These are phyloP conservation scores for Candida michaelii DNA, from an alignment of 805 yeast species.

Conservation along the genomic window DNA sequence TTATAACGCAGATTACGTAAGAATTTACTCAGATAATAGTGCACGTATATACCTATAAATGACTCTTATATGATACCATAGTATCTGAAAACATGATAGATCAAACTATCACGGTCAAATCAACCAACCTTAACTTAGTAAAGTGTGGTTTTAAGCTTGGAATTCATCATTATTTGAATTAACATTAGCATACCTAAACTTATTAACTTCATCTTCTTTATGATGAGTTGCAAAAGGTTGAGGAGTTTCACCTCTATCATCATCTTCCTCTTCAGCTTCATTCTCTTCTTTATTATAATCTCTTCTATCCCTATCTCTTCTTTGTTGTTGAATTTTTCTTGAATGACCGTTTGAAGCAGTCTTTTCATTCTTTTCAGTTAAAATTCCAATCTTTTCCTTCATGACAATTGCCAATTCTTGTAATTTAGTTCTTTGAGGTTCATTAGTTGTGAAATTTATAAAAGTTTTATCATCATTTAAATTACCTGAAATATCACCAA, in stretches of 20 bases:
- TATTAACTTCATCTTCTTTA: slow-evolving; percentile 33
- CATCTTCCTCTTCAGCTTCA: slow-evolving; percentile 22
- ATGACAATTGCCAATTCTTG: slow-evolving; percentile 85
- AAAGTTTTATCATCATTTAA: slow-evolving; percentile 70
- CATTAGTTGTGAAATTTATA: slow-evolving; percentile 63
- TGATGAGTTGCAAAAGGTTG: slow-evolving; percentile 19
- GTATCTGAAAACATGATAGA: neutral
- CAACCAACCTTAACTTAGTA: too few species aligned
- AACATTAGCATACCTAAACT: slow-evolving; percentile 46
- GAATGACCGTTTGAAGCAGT: slow-evolving; percentile 73
- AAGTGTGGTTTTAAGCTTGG: too few species aligned
- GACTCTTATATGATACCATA: neutral
- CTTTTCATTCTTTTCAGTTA: slow-evolving; percentile 83
- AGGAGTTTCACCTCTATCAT: slow-evolving; percentile 7
- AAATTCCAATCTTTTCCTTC: slow-evolving; percentile 75
- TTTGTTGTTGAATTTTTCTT: slow-evolving; percentile 35
- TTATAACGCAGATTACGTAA: too few species aligned
- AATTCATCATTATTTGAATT: slow-evolving; percentile 45
- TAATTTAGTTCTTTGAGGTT: slow-evolving; percentile 77
- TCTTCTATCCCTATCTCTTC: slow-evolving; percentile 29
- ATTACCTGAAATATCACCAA: slow-evolving; percentile 74
- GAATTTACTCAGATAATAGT: too few species aligned
- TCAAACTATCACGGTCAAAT: too few species aligned
- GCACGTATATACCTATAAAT: neutral
- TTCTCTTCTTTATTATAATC: slow-evolving; percentile 23